A percentile compares a stretch with the other conserved stretches of the same genome.
Evolutionary conservation across 1,139 yeast genomes (phyloP).

Genomic region (Neolecta irregularis): DNA sequence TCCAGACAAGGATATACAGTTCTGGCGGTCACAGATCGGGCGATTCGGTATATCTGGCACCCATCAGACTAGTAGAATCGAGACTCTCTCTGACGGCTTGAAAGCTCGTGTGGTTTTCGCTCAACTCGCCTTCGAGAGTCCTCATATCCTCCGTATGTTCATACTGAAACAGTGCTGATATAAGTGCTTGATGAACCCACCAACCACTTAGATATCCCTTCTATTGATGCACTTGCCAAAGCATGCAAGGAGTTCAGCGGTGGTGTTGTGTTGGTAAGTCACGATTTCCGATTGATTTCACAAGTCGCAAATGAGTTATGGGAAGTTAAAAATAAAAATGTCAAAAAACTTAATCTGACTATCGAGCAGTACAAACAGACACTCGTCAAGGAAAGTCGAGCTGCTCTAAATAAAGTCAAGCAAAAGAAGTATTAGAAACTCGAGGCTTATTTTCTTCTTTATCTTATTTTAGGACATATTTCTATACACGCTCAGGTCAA

Average conservation of each 20-base stretch:
- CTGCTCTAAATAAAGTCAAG: not conserved
- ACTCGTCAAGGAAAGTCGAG: conserved; percentile 2
- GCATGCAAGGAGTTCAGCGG: conserved; percentile 91
- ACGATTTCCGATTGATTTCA: conserved; percentile 95
- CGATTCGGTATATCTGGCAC: conserved; percentile 98
- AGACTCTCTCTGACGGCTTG: conserved; percentile 96
- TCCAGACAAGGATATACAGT: conserved; percentile 80
- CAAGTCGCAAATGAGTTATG: conserved; percentile 79
- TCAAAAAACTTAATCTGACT: conserved; percentile 11
- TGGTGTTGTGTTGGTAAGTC: conserved; percentile 97
- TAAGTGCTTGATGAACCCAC: conserved; percentile 88
- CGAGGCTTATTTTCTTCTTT: too few relatives aligned
- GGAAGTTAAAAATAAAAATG: conserved; percentile 15
- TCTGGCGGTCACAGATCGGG: conserved; percentile 98
- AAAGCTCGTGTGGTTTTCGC: conserved; percentile 98
- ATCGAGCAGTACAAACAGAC: conserved; percentile 13
- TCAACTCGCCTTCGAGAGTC: conserved; percentile 81
- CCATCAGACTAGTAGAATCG: conserved; percentile 97
- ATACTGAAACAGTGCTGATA: not conserved
- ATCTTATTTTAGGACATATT: too few relatives aligned
- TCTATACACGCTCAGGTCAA: too few relatives aligned
- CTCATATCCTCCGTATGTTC: conserved; percentile 51
- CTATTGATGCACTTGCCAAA: conserved; percentile 92
- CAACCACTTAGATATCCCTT: conserved; percentile 95
- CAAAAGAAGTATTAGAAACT: too few relatives aligned